Percentiles rank a stretch among this genome's conserved stretches.
These are phyloP conservation scores for Boletus rubescentipes DNA, from an alignment of 768 basidiomycete species.

Conservation along the genomic window DNA sequence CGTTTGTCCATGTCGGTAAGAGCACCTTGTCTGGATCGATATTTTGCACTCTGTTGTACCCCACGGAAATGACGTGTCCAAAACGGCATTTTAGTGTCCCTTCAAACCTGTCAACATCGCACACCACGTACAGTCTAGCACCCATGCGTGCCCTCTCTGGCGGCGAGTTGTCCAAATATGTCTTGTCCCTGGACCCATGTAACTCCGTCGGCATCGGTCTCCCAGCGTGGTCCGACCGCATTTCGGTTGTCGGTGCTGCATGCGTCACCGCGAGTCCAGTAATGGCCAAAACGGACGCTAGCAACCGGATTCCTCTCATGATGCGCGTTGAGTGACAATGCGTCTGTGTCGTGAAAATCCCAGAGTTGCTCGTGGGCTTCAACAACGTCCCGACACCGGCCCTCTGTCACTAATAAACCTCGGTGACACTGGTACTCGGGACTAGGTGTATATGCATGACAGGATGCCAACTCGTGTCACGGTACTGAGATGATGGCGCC, in stretches of 20 bases:
- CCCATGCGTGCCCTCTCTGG: background rate
- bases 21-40: background rate
- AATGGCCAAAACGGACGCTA: slow-evolving; percentile 3
- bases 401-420: slow-evolving; percentile 4
- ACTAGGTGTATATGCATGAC: slow-evolving; percentile 15
- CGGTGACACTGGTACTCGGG: slow-evolving; percentile 4
- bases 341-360: background rate
- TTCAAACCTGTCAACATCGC: background rate
- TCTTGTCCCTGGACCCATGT: slow-evolving; percentile 6
- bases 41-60: slow-evolving; percentile 9
- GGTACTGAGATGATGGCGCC: slow-evolving; percentile 1
- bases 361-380: background rate
- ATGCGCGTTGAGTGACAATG: background rate
- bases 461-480: background rate
- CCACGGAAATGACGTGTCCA: background rate
- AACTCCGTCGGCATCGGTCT: slow-evolving; percentile 15
- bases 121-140: slow-evolving; percentile 13
- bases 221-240: background rate
- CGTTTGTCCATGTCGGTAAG: background rate
- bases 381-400: background rate
- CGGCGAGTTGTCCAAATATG: slow-evolving; percentile 6
- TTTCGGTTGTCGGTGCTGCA: slow-evolving; percentile 14
- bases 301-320: slow-evolving; percentile 3
- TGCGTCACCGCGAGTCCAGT: slow-evolving; percentile 3
- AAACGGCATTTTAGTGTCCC: slow-evolving; percentile 1